Conservation (phyloP, 495 filamentous ascomycete genomes). For the Tuber brumale region DNA sequence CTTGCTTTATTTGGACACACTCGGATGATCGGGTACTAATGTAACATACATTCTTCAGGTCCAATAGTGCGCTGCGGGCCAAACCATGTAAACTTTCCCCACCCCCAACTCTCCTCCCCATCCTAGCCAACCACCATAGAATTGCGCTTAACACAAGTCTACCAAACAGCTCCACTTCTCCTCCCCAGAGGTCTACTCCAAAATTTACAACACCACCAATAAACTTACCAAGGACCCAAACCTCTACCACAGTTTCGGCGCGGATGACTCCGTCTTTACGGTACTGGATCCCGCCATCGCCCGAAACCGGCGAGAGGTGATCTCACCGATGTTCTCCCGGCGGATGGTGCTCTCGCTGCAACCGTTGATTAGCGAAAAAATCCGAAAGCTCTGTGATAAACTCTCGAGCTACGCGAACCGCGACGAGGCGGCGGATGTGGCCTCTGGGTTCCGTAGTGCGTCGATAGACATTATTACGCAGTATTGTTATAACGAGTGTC, state of each 20-base stretch:
- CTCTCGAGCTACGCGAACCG: constrained; percentile 21
- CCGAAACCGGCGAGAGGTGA: constrained; percentile 43
- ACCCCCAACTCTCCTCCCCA: background rate
- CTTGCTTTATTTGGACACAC: background rate
- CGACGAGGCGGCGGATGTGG: constrained; percentile 34
- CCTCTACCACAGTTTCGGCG: constrained; percentile 43
- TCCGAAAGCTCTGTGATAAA: constrained; percentile 37
- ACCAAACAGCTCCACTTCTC: constrained; percentile 45
- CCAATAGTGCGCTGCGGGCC: constrained; percentile 41
- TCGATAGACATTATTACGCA: constrained; percentile 45
- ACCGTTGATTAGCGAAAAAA: constrained; percentile 43
- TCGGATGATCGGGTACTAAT: constrained; percentile 8
- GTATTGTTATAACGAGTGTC: constrained; percentile 43
- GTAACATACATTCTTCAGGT: constrained; percentile 16
- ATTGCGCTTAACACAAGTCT: background rate
- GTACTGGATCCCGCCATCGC: constrained; percentile 41
- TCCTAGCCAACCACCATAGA: background rate
- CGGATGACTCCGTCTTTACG: constrained; percentile 44
- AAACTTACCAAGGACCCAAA: constrained; percentile 44
- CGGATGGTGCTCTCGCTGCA: constrained; percentile 42
- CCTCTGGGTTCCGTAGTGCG: constrained; percentile 43
- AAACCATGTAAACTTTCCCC: constrained; percentile 30
- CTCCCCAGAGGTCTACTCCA: constrained; percentile 43
- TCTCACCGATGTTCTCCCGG: constrained; percentile 44
- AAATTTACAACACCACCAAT: constrained; percentile 43